Base-by-base conservation (phyloP, 768 basidiomycete species). In the Lactarius psammicola region DNA sequence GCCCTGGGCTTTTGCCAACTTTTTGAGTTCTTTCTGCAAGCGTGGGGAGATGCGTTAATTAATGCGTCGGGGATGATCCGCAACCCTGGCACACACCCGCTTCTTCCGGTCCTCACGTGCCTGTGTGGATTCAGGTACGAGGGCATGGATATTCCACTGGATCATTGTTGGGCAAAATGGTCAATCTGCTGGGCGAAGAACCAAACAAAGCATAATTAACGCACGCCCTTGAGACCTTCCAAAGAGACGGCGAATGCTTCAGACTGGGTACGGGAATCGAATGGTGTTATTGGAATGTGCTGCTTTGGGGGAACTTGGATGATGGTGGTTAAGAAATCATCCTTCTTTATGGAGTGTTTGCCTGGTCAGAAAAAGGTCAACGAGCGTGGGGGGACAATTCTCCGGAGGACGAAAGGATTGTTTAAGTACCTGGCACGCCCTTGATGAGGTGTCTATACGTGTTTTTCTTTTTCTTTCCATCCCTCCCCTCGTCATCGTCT, bases 391-490 rank as follows among this genome's bases (percentile, higher is more conserved):
- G n/a, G 9, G 28, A 5, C 30, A 17, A 5, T 15, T 5, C 18
- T 20, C 2, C 18, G 23, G 11, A 30, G 34, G 42, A 33, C n/a
- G 53, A 30, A 26, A 49, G 46, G 17, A 38, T 13, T 17, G 31
- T 56, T 36, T 18, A 61, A 65, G 49, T 59, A 70, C 69, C 69
- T 63, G 69, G 69, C 18, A 70, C 34, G 44, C 68, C 68, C 51
- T 66, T 70, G 54, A 70, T 70, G 59, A 70, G 68, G 44, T 70
- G 65, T 63, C 67, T 69, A 53, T 70, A 70, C 2, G 64, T 69
- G 31, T 70, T 70, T 60, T 70, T 69, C 68, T 70, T 70, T 65
- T 70, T 69, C 61, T 69, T 69, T 33, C 68, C 69, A 46, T 70
- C 69, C 56, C 62, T 66, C 11, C 67, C 69, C 17, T 69, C 68